Base-by-base conservation (phyloP, 768 basidiomycete species). In the Kwoniella europaea region DNA sequence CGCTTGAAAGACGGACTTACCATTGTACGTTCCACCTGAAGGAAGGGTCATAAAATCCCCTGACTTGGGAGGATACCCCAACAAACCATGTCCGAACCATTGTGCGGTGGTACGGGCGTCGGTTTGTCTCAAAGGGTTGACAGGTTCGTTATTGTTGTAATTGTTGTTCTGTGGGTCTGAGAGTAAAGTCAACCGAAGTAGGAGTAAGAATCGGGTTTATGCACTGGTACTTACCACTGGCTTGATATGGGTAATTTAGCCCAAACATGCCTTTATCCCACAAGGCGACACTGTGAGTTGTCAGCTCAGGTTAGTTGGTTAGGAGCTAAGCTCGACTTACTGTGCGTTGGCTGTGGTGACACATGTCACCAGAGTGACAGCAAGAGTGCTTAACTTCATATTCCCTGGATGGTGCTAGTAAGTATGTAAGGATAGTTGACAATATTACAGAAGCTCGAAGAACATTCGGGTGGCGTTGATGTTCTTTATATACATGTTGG, bases 61-160 rank as follows among this genome's bases (percentile, higher is more conserved):
- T 54, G 71, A 52, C 59, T 65, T 69, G 3, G 79, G 79, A 3
- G 79, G 79, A 63, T 73, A 80, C 1, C 59, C 69, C 58, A 72
- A 74, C 41, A 67, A 60, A 4, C 79, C 79, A 35, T 77, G 76
- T 13, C 60, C 76, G 54, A 77, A 80, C 79, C 79, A 80, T 56
- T 80, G 71, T 20, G 59, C 69, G 2, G 59, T 67, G 10, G 73
- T 71, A 24, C 74, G 54, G 20, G 65, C 61, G 15, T 72, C 68
- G 2, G 22, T 22, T 46, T 74, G 53, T 54, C 68, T 52, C 6
- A 78, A 65, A 4, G 79, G 79, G 7, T 55, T 55, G n/a, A 80
- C 76, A 3, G 74, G 72, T 16, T 68, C 70, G 24, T 76, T 61
- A 43, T 73, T 75, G 56, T 80, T 74, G 54, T 69, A 76, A n/a